Percentiles rank a stretch among this genome's conserved stretches.
phyloP scores from a whole-genome alignment of 306 rosid species.

The Cajanus cajan region DNA sequence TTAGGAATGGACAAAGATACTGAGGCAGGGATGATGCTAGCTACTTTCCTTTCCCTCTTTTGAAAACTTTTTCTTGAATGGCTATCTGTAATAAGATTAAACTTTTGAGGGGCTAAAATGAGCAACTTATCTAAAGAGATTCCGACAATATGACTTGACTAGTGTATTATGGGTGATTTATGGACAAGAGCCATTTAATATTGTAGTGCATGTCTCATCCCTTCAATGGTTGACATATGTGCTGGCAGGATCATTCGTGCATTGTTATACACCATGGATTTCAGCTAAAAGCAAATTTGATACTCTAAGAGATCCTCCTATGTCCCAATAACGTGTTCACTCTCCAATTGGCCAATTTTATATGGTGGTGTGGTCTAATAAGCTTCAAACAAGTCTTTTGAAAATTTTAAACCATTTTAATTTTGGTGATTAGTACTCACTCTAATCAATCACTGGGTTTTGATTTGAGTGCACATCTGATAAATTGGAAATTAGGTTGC shows the following conservation, averaged over 20 bases:
- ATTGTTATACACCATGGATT: slow-evolving; percentile 16
- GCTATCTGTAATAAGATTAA: slow-evolving; percentile 25
- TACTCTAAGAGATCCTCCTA: neutral
- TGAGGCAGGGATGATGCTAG: slow-evolving; percentile 11
- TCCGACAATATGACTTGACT: slow-evolving; percentile 38
- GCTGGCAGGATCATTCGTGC: neutral
- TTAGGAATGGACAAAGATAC: slow-evolving; percentile 35
- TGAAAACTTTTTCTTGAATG: slow-evolving; percentile 21
- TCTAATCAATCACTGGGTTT: neutral
- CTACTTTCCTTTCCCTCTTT: slow-evolving; percentile 8
- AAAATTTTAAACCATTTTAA: neutral
- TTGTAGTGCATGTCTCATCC: slow-evolving; percentile 34
- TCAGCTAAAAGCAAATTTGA: neutral
- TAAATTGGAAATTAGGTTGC: neutral
- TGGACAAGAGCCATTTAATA: slow-evolving; percentile 34
- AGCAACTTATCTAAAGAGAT: slow-evolving; percentile 29
- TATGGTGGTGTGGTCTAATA: neutral
- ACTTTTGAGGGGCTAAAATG: slow-evolving; percentile 28
- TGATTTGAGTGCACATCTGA: neutral
- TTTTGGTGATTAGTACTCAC: neutral
- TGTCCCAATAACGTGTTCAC: neutral
- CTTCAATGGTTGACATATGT: slow-evolving; percentile 24
- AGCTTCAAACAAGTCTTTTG: neutral
- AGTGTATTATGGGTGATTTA: slow-evolving; percentile 25
- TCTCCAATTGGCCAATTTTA: neutral